Conservation (phyloP, 2,329 filamentous ascomycete genomes). For the Pezizomycotina sp. region DNA sequence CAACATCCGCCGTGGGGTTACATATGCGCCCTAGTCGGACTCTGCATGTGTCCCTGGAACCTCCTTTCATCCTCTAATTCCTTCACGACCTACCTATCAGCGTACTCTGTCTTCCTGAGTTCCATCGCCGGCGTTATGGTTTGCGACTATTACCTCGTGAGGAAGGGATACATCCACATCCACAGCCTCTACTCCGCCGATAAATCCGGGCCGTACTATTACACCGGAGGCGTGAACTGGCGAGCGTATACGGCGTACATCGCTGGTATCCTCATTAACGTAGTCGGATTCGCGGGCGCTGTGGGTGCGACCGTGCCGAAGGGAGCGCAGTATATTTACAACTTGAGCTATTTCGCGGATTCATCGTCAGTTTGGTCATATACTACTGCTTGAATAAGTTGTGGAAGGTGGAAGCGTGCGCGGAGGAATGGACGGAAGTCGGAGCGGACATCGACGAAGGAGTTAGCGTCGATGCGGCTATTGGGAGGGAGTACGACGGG, state of each 20-base stretch:
- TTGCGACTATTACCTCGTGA: constrained; percentile 73
- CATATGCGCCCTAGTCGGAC: constrained; percentile 60
- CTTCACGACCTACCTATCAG: constrained; percentile 81
- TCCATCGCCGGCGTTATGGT: constrained; percentile 86
- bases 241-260: constrained; percentile 71
- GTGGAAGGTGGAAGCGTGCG: constrained; percentile 57
- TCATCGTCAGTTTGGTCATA: constrained; percentile 47
- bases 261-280: constrained; percentile 30
- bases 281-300: constrained; percentile 77
- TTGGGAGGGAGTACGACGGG: constrained; percentile 21
- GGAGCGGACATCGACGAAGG: constrained; percentile 39
- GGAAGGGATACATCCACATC: constrained; percentile 63
- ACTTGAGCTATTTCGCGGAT: constrained; percentile 82
- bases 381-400: constrained; percentile 58
- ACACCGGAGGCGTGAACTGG: constrained; percentile 58
- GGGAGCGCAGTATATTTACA: constrained; percentile 73
- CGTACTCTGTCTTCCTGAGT: constrained; percentile 86
- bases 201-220: constrained; percentile 54
- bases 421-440: constrained; percentile 62
- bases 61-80: constrained; percentile 58
- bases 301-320: constrained; percentile 54
- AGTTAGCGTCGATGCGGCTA: constrained; percentile 23
- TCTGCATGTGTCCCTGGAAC: constrained; percentile 78
- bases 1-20: constrained; percentile 80
- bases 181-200: constrained; percentile 63